Base-by-base conservation (phyloP, 345 rosid species). In the Populus ilicifolia region DNA sequence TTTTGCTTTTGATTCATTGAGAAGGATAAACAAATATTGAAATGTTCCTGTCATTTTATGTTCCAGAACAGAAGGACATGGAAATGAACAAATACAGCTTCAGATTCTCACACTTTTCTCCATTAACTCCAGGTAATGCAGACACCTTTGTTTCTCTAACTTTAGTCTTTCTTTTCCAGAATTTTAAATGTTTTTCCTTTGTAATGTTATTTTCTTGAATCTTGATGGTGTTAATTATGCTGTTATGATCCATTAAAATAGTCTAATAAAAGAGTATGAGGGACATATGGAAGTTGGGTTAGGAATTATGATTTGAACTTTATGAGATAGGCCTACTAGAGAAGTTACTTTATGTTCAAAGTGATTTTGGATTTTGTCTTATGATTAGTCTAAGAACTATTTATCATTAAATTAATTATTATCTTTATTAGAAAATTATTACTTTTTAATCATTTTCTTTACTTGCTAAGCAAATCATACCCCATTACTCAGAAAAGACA, bases 391-490 rank as follows among this genome's bases (percentile, higher is more conserved):
- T 30, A 13, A 16, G 52, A 36, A 75, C 54, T 12, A 52, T 68
- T 67, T 29, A 76, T 54, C 14, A 68, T 76, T 54, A 75, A 62
- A 1, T 20, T 54, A 72, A 18, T 52, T 2, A 70, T 27, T 25
- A 23, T 46, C 27, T 12, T 30, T 8, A 21, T 46, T 4, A 41
- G 36, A 35, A 62, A 36, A 73, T 38, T 1, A 61, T 44, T 43
- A 33, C 46, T 50, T 75, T 75, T n/a, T 75, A 14, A 66, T 30
- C 41, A 33, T 13, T 59, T 36, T 8, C 76, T 72, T 78, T 72
- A 38, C 81, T 78, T 72, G 62, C 72, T 73, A 73, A 21, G 35
- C 81, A 78, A 78, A 78, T 56, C 62, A 54, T 46, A 72, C 30
- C 56, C 65, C 76, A 78, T 65, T 25, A 71, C 3, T 13, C 44